These are phyloP conservation scores for Coleophoma crateriformis DNA, from an alignment of 2,329 filamentous ascomycete genomes.

Conservation along the genomic window DNA sequence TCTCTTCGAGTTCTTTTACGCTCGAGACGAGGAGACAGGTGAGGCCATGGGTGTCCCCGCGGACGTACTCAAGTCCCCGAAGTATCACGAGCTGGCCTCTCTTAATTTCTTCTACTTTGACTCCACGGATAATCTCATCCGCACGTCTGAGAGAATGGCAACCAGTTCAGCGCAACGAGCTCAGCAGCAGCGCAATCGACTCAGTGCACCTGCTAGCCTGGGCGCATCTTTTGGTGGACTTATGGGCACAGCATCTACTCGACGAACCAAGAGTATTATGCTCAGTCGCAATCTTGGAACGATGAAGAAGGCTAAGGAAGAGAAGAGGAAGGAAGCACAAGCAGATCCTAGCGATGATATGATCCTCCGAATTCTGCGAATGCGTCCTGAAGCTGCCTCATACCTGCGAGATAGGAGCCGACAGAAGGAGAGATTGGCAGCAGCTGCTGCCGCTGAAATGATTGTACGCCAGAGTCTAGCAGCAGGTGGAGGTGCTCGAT, in stretches of 20 bases:
- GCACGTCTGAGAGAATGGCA: slow-evolving; percentile 95
- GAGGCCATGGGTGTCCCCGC: slow-evolving; percentile 84
- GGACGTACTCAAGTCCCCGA: slow-evolving; percentile 90
- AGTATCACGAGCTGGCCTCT: slow-evolving; percentile 95
- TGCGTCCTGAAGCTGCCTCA: slow-evolving; percentile 82
- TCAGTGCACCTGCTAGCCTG: slow-evolving; percentile 59
- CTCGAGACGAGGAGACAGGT: slow-evolving; percentile 75
- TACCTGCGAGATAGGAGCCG: slow-evolving; percentile 89
- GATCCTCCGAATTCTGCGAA: slow-evolving; percentile 89
- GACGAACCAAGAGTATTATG: slow-evolving; percentile 77
- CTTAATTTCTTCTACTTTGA: slow-evolving; percentile 99
- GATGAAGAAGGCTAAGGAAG: slow-evolving; percentile 93
- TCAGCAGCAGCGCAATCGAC: slow-evolving; percentile 67
- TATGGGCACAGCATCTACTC: slow-evolving; percentile 65
- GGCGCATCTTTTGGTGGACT: slow-evolving; percentile 49
- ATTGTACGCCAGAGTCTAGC: slow-evolving; percentile 91
- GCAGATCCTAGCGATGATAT: slow-evolving; percentile 97
- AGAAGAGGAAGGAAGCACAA: slow-evolving; percentile 91
- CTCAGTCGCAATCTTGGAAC: slow-evolving; percentile 90
- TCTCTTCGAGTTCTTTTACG: slow-evolving; percentile 92
- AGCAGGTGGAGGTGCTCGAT: slow-evolving; percentile 35
- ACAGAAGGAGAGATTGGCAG: slow-evolving; percentile 89
- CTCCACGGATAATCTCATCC: slow-evolving; percentile 81
- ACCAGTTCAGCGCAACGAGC: slow-evolving; percentile 72
- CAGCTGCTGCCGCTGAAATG: slow-evolving; percentile 83